Evolutionary conservation across 2,329 filamentous ascomycete genomes (phyloP).

Genomic region (Verticillium nonalfalfae): DNA sequence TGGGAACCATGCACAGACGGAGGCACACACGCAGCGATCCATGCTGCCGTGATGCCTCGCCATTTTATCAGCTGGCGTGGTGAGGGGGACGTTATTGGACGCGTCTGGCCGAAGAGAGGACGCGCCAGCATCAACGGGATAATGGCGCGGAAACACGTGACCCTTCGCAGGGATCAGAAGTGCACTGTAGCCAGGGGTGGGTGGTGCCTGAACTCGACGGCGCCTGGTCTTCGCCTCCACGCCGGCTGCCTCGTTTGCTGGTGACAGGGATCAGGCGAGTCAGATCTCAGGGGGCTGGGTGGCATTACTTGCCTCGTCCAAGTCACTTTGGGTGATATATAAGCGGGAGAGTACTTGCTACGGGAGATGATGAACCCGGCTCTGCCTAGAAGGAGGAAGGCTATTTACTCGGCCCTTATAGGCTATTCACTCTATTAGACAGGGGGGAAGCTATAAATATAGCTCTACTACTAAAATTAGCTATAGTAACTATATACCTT

Average conservation of each 20-base stretch:
- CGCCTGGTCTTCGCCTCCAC: not conserved
- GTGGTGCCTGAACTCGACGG: not conserved
- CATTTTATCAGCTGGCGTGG: conserved; percentile 5
- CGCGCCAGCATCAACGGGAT: not conserved
- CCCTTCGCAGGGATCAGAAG: not conserved
- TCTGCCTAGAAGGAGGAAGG: not conserved
- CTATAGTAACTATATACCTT: no score
- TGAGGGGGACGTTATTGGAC: conserved; percentile 9
- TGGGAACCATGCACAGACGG: conserved; percentile 8
- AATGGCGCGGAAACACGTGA: conserved; percentile 8
- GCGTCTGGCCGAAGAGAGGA: conserved; percentile 1
- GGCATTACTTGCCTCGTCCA: not conserved
- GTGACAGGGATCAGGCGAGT: not conserved
- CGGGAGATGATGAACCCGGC: not conserved
- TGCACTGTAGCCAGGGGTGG: not conserved
- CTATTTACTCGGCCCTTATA: no score
- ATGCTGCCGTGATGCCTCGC: conserved; percentile 7
- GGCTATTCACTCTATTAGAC: no score
- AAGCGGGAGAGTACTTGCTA: conserved; percentile 1
- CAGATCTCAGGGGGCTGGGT: conserved; percentile 2
- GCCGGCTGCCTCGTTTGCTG: not conserved
- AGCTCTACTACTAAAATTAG: no score
- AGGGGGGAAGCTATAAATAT: no score
- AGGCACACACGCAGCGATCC: not conserved
- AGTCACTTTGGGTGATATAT: not conserved